Base-by-base conservation (phyloP, 2,329 filamentous ascomycete genomes). In the Grosmannia serpens region DNA sequence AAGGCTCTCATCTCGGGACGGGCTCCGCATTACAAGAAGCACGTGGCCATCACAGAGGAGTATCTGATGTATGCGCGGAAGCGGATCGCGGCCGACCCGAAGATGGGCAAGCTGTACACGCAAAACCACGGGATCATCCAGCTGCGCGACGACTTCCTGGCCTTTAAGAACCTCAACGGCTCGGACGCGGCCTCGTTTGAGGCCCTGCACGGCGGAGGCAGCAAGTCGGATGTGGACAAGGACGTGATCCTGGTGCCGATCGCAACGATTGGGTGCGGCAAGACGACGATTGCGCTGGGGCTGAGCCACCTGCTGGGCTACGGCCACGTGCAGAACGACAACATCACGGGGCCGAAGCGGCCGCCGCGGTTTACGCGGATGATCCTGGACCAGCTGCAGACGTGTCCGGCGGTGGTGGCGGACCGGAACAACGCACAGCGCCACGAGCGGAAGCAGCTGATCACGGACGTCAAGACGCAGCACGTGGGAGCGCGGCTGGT, bases 251-350 rank as follows among this genome's bases (percentile, higher is more conserved):
- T 99, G n/a, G 87, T 91, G 7, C 91, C 94, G 0, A 85, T 96
- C 65, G 91, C 94, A 1, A 96, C 94, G 0, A 87, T 99, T 57
- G 94, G 94, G 11, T 99, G 94, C 68, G 94, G 94, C 58, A 99
- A 99, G 78, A 99, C 94, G 0, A 99, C 94, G 0, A 75, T 99
- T 55, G 91, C 89, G 3, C 73, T 95, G 55, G 91, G 89, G 2
- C 76, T 99, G 24, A 80, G 81, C 5, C 86, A 89, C 67, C 80
- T 99, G 1, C 96, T 97, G 64, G 83, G 80, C 58, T 97, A 91
- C 88, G 92, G 90, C 20, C 91, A 96, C 69, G 78, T 96, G 54
- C 94, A 99, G 69, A 99, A 99, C 69, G 94, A 99, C 74, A 95
- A 99, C 68, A 94, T 99, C 60, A 84, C 84, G 56, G 89, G 85